These are phyloP conservation scores for Saccharomycopsis sp. DNA, from an alignment of 805 yeast species.

Conservation along the genomic window DNA sequence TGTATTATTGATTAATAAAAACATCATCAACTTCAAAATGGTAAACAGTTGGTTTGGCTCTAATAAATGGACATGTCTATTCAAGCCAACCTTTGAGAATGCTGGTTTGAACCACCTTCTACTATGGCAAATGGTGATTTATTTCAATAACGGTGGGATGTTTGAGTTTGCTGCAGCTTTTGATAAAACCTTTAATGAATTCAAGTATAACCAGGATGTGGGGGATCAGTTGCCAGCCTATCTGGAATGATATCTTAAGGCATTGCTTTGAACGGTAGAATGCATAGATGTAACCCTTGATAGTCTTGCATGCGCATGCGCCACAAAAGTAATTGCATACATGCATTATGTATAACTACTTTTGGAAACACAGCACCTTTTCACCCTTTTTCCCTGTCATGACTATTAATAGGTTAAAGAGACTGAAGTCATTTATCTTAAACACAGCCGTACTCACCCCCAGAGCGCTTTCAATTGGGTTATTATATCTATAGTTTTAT, in stretches of 20 bases:
- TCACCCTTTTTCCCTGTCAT: no score
- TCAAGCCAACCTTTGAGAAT: constrained; percentile 13
- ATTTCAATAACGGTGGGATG: constrained; percentile 21
- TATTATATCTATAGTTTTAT: no score
- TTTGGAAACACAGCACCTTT: no score
- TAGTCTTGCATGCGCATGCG: no score
- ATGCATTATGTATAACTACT: no score
- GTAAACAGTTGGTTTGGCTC: constrained; percentile 18
- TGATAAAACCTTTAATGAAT: constrained; percentile 20
- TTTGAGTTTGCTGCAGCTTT: constrained; percentile 15
- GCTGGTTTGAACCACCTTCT: constrained; percentile 18
- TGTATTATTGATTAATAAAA: constrained; percentile 13
- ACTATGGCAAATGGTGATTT: constrained; percentile 10
- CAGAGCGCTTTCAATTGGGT: no score
- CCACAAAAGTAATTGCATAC: no score
- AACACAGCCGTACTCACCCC: no score
- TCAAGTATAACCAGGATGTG: constrained; percentile 8
- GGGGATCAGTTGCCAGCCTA: constrained; percentile 17
- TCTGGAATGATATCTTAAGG: constrained; percentile 19
- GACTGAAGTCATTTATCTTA: no score
- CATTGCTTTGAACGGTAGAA: no score
- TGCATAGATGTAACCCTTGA: no score
- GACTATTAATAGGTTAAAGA: no score
- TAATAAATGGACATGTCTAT: constrained; percentile 16
- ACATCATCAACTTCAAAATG: constrained; percentile 9